Conservation (phyloP, 2,329 filamentous ascomycete species). For the Camptophora hylomeconis region DNA sequence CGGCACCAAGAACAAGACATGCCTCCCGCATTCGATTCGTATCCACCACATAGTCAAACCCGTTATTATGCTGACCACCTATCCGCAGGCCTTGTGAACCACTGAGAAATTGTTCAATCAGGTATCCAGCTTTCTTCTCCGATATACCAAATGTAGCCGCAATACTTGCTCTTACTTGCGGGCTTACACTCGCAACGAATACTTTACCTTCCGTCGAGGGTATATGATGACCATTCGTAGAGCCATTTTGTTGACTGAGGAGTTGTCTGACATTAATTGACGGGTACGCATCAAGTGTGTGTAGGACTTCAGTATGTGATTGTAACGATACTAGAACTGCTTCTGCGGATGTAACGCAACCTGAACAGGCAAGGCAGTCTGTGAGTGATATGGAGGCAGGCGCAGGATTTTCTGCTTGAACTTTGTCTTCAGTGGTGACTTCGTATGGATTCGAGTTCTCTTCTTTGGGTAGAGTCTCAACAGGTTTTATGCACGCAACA, state of each 20-base stretch:
- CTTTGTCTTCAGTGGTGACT: constrained; percentile 83
- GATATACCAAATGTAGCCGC: constrained; percentile 70
- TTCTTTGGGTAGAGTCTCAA: constrained; percentile 72
- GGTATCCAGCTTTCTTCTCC: constrained; percentile 60
- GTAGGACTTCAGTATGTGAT: constrained; percentile 81
- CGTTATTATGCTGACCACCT: constrained; percentile 60
- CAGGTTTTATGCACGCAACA: constrained; percentile 93
- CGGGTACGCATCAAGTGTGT: constrained; percentile 55
- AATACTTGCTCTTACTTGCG: constrained; percentile 77
- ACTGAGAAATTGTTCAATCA: constrained; percentile 69
- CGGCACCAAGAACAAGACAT: constrained; percentile 65
- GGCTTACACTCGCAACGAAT: constrained; percentile 85
- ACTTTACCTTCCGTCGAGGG: constrained; percentile 46
- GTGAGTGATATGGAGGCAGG: constrained; percentile 91
- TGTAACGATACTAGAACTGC: constrained; percentile 92
- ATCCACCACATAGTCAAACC: constrained; percentile 81
- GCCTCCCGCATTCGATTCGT: constrained; percentile 74
- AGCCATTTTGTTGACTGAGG: constrained; percentile 18
- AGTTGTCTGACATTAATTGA: constrained; percentile 32
- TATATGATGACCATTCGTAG: constrained; percentile 33
- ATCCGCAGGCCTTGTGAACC: constrained; percentile 55
- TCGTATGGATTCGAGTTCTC: constrained; percentile 50
- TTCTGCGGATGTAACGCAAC: constrained; percentile 93
- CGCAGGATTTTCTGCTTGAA: constrained; percentile 42
- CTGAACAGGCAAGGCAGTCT: constrained; percentile 93